These are phyloP conservation scores for Nemania bipapillata DNA, from an alignment of 2,329 filamentous ascomycete genomes.

Conservation along the genomic window DNA sequence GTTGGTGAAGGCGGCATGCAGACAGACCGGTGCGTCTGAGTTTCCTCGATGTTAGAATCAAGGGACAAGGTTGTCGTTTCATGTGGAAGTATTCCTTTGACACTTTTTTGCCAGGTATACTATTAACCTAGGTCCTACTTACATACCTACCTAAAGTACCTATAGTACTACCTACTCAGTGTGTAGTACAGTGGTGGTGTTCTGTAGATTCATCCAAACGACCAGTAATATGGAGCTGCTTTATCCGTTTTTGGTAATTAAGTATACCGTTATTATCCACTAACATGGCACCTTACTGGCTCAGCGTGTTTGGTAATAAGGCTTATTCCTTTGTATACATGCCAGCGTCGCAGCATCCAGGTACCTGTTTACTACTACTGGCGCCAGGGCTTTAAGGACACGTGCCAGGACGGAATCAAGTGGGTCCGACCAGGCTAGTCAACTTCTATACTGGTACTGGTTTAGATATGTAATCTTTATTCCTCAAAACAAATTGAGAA, in stretches of 20 bases:
- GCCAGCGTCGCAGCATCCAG: too few species aligned
- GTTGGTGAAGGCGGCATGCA: constrained; percentile 1
- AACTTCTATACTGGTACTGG: not conserved
- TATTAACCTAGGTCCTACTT: not conserved
- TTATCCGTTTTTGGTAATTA: not conserved
- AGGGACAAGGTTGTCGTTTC: not conserved
- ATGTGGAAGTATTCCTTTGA: not conserved
- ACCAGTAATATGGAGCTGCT: too few species aligned
- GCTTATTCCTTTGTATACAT: constrained; percentile 14
- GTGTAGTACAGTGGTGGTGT: not conserved
- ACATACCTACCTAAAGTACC: too few species aligned
- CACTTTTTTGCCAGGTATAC: not conserved
- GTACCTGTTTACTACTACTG: too few species aligned
- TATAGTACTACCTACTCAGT: not conserved
- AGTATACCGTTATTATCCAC: constrained; percentile 27
- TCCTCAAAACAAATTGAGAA: not conserved
- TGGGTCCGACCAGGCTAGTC: not conserved
- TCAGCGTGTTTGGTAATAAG: constrained; percentile 9
- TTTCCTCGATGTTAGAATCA: not conserved
- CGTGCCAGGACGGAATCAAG: constrained; percentile 28
- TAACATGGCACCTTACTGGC: constrained; percentile 20
- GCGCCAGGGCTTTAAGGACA: constrained; percentile 34
- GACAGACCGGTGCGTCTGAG: not conserved
- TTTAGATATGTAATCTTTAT: too few species aligned
- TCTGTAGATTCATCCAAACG: not conserved